Conservation (phyloP, 345 rosid genomes). For the Eucalyptus marginata region DNA sequence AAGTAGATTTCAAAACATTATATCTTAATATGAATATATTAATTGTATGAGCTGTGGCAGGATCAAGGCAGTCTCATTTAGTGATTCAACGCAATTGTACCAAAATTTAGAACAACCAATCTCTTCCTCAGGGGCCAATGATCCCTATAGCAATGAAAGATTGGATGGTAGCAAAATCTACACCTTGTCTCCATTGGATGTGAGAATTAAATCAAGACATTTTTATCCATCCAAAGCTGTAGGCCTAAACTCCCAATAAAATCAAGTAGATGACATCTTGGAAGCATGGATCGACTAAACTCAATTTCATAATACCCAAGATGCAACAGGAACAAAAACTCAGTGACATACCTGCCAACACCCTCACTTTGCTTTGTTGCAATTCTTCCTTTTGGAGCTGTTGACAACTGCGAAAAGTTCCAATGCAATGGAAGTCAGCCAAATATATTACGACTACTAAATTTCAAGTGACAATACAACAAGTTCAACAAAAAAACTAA, state of each 20-base stretch:
- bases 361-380: conserved; percentile 49
- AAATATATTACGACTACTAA: neutral
- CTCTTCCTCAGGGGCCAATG: neutral
- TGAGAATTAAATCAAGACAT: neutral
- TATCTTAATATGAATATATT: neutral
- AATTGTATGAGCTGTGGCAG: neutral
- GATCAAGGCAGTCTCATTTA: neutral
- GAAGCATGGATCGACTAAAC: neutral
- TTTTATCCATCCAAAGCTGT: neutral
- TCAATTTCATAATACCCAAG: neutral
- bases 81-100: neutral
- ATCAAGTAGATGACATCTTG: neutral
- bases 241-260: neutral
- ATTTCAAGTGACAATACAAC: neutral
- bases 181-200: neutral
- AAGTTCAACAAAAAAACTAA: conserved; percentile 9
- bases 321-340: neutral
- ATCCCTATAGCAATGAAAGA: neutral
- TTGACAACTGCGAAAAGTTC: conserved; percentile 42
- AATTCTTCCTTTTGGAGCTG: conserved; percentile 79
- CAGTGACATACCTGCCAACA: conserved; percentile 46
- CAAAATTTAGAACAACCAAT: neutral
- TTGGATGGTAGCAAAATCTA: neutral
- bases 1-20: neutral
- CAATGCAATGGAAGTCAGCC: neutral